phyloP scores from a whole-genome alignment of 208 protist genomes.

The Trypanosoma mega region DNA sequence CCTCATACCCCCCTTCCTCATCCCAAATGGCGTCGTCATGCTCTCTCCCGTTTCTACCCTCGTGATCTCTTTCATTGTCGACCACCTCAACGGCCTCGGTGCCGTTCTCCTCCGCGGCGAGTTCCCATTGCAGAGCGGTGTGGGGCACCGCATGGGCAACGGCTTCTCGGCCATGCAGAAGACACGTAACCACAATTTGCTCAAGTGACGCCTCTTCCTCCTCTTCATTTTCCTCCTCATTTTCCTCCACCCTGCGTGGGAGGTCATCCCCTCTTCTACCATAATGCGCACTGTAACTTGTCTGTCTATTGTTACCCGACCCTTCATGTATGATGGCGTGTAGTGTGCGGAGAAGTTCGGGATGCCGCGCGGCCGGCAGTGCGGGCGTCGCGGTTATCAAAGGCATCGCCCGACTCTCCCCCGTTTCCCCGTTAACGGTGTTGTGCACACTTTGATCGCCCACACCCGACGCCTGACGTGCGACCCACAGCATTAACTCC shows the following conservation, averaged over 20 bases:
- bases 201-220: constrained; percentile 5
- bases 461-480: constrained; percentile 37
- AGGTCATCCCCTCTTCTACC: not conserved
- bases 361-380: constrained; percentile 31
- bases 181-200: constrained; percentile 14
- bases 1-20: no score
- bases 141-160: not conserved
- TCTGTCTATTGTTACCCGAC: no score
- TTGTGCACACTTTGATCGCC: not conserved
- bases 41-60: no score
- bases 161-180: not conserved
- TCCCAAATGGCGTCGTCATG: no score
- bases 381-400: constrained; percentile 10
- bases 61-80: no score
- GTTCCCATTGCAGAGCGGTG: no score
- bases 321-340: constrained; percentile 27
- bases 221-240: not conserved
- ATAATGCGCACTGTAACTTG: not conserved
- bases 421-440: no score
- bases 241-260: not conserved
- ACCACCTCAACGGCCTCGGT: no score
- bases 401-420: no score
- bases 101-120: no score
- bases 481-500: constrained; percentile 55
- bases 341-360: constrained; percentile 35